Evolutionary conservation across 257 asterid species (phyloP).

Genomic region (Scutellaria minor): DNA sequence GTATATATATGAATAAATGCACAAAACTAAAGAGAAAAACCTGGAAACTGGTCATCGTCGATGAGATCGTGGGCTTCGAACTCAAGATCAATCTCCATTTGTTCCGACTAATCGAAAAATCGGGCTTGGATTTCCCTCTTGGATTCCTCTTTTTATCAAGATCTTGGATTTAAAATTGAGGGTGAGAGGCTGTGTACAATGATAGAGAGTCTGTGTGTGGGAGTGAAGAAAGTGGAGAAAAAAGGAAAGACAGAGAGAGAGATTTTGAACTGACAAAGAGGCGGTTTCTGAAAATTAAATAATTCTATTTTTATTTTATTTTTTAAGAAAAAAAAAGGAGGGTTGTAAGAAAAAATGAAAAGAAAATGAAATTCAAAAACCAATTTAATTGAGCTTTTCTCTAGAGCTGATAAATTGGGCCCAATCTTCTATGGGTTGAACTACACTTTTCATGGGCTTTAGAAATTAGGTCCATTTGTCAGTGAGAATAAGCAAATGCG

Average conservation of each 20-base stretch:
- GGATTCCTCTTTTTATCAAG: background rate
- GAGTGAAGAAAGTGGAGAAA: slow-evolving; percentile 13
- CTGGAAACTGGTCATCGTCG: slow-evolving; percentile 51
- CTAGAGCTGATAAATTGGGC: too few relatives aligned
- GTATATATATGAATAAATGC: background rate
- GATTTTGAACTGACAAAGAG: slow-evolving; percentile 42
- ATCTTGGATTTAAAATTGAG: slow-evolving; percentile 31
- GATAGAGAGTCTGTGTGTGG: background rate
- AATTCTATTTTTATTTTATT: background rate
- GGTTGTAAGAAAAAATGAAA: background rate
- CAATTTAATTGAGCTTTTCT: too few relatives aligned
- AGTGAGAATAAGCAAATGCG: too few relatives aligned
- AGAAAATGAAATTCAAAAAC: background rate
- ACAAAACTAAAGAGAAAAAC: slow-evolving; percentile 30
- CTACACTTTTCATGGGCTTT: too few relatives aligned
- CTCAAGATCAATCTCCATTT: slow-evolving; percentile 49
- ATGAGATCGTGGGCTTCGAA: slow-evolving; percentile 48
- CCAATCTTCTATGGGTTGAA: too few relatives aligned
- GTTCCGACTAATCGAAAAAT: slow-evolving; percentile 25
- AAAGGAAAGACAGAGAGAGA: slow-evolving; percentile 14
- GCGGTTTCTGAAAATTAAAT: slow-evolving; percentile 40
- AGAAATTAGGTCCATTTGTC: too few relatives aligned
- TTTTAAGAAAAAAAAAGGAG: background rate
- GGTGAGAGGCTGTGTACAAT: background rate
- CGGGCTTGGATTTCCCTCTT: slow-evolving; percentile 7